Percentiles rank a stretch among this genome's conserved stretches.
Evolutionary conservation across 106 monocot genomes (phyloP).

Genomic region (Narthecium ossifragum): DNA sequence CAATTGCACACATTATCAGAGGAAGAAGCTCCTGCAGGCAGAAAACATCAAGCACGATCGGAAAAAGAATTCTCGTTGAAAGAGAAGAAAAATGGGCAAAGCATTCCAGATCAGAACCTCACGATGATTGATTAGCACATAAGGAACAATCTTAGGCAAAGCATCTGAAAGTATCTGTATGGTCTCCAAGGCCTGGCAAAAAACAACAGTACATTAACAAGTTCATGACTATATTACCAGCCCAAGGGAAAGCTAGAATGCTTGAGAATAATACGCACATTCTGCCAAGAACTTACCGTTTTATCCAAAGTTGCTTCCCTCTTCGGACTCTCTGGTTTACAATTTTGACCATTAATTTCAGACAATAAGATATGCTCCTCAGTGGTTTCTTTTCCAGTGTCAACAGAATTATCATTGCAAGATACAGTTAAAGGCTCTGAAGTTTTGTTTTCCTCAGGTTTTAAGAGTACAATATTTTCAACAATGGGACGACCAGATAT

Average conservation of each 20-base stretch:
- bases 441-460: constrained; percentile 7
- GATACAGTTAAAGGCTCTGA: constrained; percentile 14
- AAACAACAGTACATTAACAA: constrained; percentile 8
- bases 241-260: neutral
- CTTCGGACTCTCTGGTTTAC: constrained; percentile 39
- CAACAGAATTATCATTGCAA: constrained; percentile 32
- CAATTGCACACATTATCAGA: constrained; percentile 97
- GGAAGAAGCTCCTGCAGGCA: constrained; percentile 93
- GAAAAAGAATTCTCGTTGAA: constrained; percentile 6
- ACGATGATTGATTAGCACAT: constrained; percentile 97
- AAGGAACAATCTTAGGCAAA: constrained; percentile 96
- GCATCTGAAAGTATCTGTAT: constrained; percentile 93
- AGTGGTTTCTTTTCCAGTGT: constrained; percentile 14
- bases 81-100: constrained; percentile 9
- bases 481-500: constrained; percentile 14
- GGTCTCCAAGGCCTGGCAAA: constrained; percentile 68
- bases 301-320: constrained; percentile 34
- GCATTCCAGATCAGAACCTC: constrained; percentile 71
- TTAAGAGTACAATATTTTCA: constrained; percentile 13
- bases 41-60: neutral
- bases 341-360: constrained; percentile 19
- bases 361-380: constrained; percentile 8
- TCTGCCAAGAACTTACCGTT: constrained; percentile 41
- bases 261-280: no score
- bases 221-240: neutral